These are phyloP conservation scores for Cryoendolithus antarcticus DNA, from an alignment of 2,329 filamentous ascomycete species.

Conservation along the genomic window DNA sequence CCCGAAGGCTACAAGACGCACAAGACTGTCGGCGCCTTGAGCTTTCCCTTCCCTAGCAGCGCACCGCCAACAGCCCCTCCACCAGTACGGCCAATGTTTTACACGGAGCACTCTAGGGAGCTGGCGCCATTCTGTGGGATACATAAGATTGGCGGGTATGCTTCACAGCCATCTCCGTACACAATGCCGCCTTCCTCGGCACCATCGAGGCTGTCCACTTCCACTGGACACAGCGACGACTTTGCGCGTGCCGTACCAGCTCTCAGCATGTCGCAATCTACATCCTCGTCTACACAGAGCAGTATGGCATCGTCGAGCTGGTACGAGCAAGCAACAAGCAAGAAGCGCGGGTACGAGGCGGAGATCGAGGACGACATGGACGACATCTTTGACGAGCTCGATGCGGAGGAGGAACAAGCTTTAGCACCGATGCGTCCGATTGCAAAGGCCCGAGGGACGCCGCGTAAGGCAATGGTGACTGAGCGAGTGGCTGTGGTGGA, in stretches of 20 bases:
- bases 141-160: constrained; percentile 59
- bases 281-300: constrained; percentile 28
- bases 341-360: constrained; percentile 24
- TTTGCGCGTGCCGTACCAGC: constrained; percentile 17
- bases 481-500: constrained; percentile 19
- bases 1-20: constrained; percentile 88
- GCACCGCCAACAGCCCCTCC: constrained; percentile 24
- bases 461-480: constrained; percentile 23
- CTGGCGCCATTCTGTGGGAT: constrained; percentile 72
- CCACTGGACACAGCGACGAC: constrained; percentile 9
- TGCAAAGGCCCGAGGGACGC: constrained; percentile 18
- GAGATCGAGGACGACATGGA: constrained; percentile 25
- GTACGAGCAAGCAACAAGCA: constrained; percentile 12
- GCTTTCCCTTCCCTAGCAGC: constrained; percentile 15
- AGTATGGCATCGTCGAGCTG: constrained; percentile 17
- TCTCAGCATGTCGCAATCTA: constrained; percentile 23
- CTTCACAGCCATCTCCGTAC: constrained; percentile 38
- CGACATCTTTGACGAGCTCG: constrained; percentile 18
- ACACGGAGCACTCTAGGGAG: constrained; percentile 36
- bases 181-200: constrained; percentile 14
- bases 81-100: constrained; percentile 11
- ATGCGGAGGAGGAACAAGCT: constrained; percentile 6
- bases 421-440: constrained; percentile 7
- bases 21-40: constrained; percentile 22
- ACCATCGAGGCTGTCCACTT: constrained; percentile 11